Base-by-base conservation (phyloP, 345 rosid genomes). In the Rhizophora apiculata region DNA sequence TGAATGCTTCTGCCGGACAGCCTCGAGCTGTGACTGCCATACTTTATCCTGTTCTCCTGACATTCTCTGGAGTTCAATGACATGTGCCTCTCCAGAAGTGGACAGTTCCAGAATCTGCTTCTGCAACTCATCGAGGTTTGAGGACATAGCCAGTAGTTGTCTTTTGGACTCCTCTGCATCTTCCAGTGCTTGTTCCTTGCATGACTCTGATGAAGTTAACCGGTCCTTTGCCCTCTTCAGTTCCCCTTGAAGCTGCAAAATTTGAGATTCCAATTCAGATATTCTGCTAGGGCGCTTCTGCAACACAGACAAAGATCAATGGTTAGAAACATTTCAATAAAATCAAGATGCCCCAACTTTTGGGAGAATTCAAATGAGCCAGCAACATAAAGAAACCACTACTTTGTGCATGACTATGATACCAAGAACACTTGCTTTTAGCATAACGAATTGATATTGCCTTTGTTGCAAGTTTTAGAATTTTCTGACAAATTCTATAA, bases 11-110 rank as follows among this genome's bases (percentile, higher is more conserved):
- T 88, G 87, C 75, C 84, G 96, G 77, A 90, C 74, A 34, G 97
- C 92, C 82, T 92, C 96, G 8, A 95, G 88, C 70, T 92, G 96
- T 22, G 93, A 89, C 66, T 92, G 85, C 97, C 96, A 90, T 1
- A 85, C 87, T 75, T 80, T 81, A 79, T 95, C 98, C 61, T 93
- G 82, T 62, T 92, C 98, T 13, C 84, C 89, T 27, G 96, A 92
- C 51, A 90, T 79, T 60, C 84, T 82, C 19, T 87, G 86, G 63
- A 90, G 89, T 79, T 92, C 96, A 20, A 84, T 82, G 46, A 88
- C 77, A 55, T 91, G 82, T 3, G 76, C 78, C 75, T 90, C 96
- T 62, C 90, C 99, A 0, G 96, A 88, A 71, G 78, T 76, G 56
- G 90, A 87, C 22, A 88, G 83, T 77, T 92, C 98, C 59, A 75